Conservation (phyloP, 306 rosid genomes). For the Leucaena leucocephala region DNA sequence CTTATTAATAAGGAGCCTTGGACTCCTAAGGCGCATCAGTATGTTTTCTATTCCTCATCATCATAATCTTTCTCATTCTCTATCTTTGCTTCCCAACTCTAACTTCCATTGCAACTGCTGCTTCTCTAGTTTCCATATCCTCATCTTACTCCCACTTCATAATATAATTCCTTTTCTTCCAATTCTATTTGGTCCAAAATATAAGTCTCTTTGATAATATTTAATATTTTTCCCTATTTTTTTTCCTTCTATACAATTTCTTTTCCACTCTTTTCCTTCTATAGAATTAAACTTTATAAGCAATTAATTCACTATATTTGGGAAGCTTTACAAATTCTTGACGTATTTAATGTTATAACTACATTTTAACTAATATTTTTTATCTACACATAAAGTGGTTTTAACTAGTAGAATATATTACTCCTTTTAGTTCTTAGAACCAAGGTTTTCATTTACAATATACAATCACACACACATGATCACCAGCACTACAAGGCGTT, state of each 20-base stretch:
- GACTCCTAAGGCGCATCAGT: conserved; percentile 3
- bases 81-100: neutral
- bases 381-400: too few species aligned
- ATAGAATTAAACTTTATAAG: too few species aligned
- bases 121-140: neutral
- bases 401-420: too few species aligned
- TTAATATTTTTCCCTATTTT: neutral
- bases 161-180: too few species aligned
- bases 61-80: neutral
- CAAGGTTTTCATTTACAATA: neutral
- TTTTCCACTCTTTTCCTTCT: neutral
- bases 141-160: neutral
- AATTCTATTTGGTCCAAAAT: neutral
- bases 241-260: neutral
- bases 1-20: neutral
- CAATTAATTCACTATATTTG: neutral
- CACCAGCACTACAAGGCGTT: neutral
- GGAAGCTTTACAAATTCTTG: neutral
- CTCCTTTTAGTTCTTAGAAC: neutral
- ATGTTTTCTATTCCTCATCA: neutral
- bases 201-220: too few species aligned
- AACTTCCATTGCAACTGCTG: neutral
- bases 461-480: neutral
- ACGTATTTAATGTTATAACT: too few species aligned
- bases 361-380: too few species aligned